phyloP scores from a whole-genome alignment of 768 basidiomycete species.

The Bullera alba region DNA sequence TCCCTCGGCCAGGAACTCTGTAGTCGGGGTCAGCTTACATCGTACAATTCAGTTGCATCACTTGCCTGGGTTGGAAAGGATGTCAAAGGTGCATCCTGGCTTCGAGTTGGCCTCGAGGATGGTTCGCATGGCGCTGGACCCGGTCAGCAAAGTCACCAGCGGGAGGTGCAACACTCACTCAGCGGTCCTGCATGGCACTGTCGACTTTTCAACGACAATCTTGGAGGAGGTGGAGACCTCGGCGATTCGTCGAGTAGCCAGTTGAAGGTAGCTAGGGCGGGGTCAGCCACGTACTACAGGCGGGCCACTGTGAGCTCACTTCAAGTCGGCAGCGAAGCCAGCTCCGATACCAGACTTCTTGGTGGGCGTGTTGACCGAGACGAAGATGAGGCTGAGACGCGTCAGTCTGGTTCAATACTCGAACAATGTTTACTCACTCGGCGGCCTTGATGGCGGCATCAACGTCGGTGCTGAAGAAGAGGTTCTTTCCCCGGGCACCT shows the following conservation, averaged over 20 bases:
- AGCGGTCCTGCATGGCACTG: conserved; percentile 96
- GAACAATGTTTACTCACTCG: conserved; percentile 50
- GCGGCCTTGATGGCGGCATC: conserved; percentile 88
- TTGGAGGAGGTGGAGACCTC: conserved; percentile 81
- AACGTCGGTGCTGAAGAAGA: conserved; percentile 94
- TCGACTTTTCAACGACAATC: conserved; percentile 99
- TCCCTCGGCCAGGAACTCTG: conserved; percentile 94
- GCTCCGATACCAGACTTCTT: conserved; percentile 97
- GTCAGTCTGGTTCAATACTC: conserved; percentile 5
- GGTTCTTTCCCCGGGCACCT: conserved; percentile 79
- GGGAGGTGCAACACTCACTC: conserved; percentile 50
- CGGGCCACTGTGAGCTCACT: conserved; percentile 55
- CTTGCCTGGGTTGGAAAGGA: conserved; percentile 81
- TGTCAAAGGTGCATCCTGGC: conserved; percentile 84
- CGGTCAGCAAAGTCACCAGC: not conserved
- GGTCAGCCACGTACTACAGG: conserved; percentile 1
- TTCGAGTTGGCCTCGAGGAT: conserved; percentile 98
- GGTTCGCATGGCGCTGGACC: conserved; percentile 75
- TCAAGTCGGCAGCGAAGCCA: conserved; percentile 96
- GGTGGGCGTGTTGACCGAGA: conserved; percentile 96
- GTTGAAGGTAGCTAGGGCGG: conserved; percentile 76
- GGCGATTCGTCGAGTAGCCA: conserved; percentile 93
- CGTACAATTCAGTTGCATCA: not conserved
- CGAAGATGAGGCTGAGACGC: conserved; percentile 67
- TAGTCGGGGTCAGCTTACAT: conserved; percentile 5